Conservation (phyloP, 495 filamentous ascomycete species). For the Xylaria flabelliformis region DNA sequence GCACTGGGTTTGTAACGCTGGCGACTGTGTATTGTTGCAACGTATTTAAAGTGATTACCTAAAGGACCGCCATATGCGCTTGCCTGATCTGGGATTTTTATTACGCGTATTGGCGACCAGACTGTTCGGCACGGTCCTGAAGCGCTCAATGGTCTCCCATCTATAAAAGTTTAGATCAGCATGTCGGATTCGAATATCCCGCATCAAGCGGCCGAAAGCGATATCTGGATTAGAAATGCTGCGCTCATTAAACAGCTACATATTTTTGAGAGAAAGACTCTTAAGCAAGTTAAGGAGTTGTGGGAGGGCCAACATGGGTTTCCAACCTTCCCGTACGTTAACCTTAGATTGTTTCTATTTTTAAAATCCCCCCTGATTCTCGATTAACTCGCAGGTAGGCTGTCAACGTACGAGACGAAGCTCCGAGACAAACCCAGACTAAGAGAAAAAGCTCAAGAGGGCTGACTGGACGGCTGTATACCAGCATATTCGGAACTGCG, state of each 20-base stretch:
- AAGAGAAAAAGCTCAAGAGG: slow-evolving; percentile 38
- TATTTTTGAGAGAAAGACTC: slow-evolving; percentile 14
- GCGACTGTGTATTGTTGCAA: too few relatives aligned
- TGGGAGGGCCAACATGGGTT: slow-evolving; percentile 17
- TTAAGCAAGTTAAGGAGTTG: slow-evolving; percentile 14
- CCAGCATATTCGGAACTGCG: slow-evolving; percentile 24
- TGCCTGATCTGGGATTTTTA: background rate
- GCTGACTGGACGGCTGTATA: slow-evolving; percentile 27
- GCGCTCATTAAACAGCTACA: slow-evolving; percentile 9
- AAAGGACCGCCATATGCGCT: too few relatives aligned
- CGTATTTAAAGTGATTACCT: too few relatives aligned
- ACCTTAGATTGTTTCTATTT: background rate
- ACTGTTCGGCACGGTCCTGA: background rate
- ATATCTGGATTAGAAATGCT: slow-evolving; percentile 10
- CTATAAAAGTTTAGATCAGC: background rate
- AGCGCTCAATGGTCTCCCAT: background rate
- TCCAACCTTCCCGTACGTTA: slow-evolving; percentile 10
- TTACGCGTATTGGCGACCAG: background rate
- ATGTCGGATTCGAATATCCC: slow-evolving; percentile 1
- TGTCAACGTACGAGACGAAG: slow-evolving; percentile 34
- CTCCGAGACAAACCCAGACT: slow-evolving; percentile 29
- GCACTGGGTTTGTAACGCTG: too few relatives aligned
- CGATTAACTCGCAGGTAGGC: slow-evolving; percentile 14
- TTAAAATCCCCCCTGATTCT: background rate
- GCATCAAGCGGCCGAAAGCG: background rate